Evolutionary conservation across 2,329 filamentous ascomycete species (phyloP), one percentile per base, ranked within the genome.

Genomic region (Aspergillus tanneri): DNA sequence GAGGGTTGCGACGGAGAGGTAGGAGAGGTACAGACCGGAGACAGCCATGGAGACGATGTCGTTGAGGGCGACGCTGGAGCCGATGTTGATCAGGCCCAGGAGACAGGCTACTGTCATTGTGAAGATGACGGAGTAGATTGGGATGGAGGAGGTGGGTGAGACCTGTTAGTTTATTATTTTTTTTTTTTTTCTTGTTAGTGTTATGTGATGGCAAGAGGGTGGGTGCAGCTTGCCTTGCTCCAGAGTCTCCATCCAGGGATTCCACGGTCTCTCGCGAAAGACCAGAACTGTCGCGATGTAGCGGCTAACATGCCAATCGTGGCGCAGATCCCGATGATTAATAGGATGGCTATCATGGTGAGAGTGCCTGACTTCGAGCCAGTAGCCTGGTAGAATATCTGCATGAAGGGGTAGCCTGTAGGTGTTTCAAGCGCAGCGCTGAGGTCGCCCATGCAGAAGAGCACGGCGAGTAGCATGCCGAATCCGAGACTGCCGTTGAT

Each of bases 201-300:
- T 18, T 16, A 19, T 14, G 11, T 10, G 5, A 7, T 11, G 27
- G 14, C 5, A 8, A 2, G 9, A 30, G 14, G 7, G 12, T 18
- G 7, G 14, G 28, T n/a, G n/a, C n/a, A n/a, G n/a, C 56, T 18
- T 54, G 62, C 61, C 51, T 55, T 50, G 44, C 60, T 63, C 61
- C 61, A 64, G 2, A 64, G 9, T 18, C 56, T 52, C 57, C 61
- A 65, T 3, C 57, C 55, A 0, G 62, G 62, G 16, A 65, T 50
- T 9, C 58, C 62, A 2, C 56, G 52, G 28, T 65, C 58, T 16
- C 62, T 46, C 10, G 62, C 49, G 19, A 65, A 63, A 6, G 61
- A 59, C 65, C 60, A 62, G 39, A 63, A 57, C 41, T 62, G 58
- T 18, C 60, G 74, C 65, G 50, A 84, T 56, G 63, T 70, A 71